Evolutionary conservation across 257 asterid species (phyloP).

Genomic region (Capsicum chinense): DNA sequence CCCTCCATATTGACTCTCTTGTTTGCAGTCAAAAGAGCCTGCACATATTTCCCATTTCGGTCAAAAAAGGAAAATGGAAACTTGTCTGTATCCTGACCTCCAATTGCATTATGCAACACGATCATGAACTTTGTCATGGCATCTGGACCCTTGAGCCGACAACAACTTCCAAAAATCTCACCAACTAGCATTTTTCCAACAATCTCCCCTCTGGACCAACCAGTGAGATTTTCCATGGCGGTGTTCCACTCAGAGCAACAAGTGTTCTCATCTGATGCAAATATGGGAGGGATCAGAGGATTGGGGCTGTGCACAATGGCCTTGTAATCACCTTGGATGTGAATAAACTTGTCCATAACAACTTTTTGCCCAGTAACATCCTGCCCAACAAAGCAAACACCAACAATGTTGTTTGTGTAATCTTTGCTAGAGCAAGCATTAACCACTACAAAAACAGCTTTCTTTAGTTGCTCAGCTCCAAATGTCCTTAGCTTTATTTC

Average conservation of each 20-base stretch:
- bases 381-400: constrained; percentile 92
- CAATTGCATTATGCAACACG: constrained; percentile 76
- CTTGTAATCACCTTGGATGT: constrained; percentile 87
- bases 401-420: constrained; percentile 67
- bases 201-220: constrained; percentile 76
- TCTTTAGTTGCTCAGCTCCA: constrained; percentile 52
- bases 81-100: constrained; percentile 73
- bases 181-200: constrained; percentile 83
- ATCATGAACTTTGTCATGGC: constrained; percentile 78
- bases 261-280: constrained; percentile 85
- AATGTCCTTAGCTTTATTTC: constrained; percentile 74
- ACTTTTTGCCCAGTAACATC: constrained; percentile 83
- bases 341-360: constrained; percentile 88
- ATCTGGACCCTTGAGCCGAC: constrained; percentile 77
- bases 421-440: constrained; percentile 97
- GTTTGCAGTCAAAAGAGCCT: constrained; percentile 77
- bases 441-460: constrained; percentile 74
- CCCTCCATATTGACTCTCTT: constrained; percentile 80
- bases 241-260: constrained; percentile 94
- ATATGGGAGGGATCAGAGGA: constrained; percentile 90
- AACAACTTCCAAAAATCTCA: constrained; percentile 77
- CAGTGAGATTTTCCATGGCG: constrained; percentile 91
- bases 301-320: constrained; percentile 89
- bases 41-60: constrained; percentile 67
- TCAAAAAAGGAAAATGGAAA: constrained; percentile 69